phyloP scores from a whole-genome alignment of 495 filamentous ascomycete species.

The Thozetella sp. region DNA sequence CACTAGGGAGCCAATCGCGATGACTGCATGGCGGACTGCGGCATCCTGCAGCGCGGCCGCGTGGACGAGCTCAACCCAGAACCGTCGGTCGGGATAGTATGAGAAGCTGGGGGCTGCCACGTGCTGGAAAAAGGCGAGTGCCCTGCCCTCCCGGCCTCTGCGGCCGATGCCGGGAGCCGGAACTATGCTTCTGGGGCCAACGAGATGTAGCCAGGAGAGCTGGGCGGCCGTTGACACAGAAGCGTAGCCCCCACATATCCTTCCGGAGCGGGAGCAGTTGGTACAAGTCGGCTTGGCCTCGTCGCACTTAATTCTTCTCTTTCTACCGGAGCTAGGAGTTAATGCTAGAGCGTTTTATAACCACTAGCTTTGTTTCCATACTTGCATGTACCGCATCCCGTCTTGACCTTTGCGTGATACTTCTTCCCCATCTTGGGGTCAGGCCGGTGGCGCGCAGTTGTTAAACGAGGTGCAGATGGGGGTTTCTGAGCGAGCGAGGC shows the following conservation, averaged over 20 bases:
- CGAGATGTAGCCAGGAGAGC: neutral
- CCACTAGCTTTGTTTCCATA: neutral
- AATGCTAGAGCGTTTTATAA: neutral
- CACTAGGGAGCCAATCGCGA: neutral
- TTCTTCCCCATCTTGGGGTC: neutral
- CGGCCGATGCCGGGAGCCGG: neutral
- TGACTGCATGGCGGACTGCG: neutral
- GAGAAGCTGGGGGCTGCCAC: neutral
- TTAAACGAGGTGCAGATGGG: too few species aligned
- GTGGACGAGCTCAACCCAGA: neutral
- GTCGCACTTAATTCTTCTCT: neutral
- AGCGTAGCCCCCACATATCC: neutral
- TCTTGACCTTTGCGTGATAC: neutral
- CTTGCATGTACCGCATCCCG: neutral
- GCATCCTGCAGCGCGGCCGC: neutral
- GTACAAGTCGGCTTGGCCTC: neutral
- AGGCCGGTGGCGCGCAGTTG: too few species aligned
- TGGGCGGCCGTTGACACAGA: neutral
- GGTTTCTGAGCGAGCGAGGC: too few species aligned
- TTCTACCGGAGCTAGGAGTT: neutral
- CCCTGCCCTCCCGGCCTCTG: neutral
- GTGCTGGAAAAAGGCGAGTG: neutral
- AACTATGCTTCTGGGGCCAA: neutral
- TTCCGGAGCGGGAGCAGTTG: neutral
- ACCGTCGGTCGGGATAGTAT: neutral